Evolutionary conservation across 306 rosid genomes (phyloP), one percentile per base, ranked within the genome.

Genomic region (Astragalus glycyphyllos): DNA sequence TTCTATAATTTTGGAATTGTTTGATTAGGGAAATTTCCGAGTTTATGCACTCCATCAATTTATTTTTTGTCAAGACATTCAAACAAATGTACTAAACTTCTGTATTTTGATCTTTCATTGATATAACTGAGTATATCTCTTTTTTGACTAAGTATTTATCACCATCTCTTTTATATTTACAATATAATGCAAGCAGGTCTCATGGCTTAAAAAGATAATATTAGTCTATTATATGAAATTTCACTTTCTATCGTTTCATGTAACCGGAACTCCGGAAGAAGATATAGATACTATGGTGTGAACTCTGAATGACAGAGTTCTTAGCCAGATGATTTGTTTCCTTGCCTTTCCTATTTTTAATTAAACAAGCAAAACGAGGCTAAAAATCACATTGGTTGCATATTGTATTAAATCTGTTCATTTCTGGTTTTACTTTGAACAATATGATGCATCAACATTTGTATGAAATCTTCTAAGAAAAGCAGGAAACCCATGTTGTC

Each of bases 11-110:
- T 72, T 49, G 49, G 31, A 44, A 40, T 31, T 61, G 54, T 23
- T 34, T 75, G 44, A 47, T 37, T 44, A 58, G 32, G 46, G 54
- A 41, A 51, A 73, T 38, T 37, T 44, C 17, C 34, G 12, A 15
- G 35, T 58, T 58, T 42, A 29, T 11, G 40, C 14, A 31, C 74
- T 57, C 58, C 16, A 32, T 37, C 68, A 56, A 46, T 35, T 26
- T 26, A 46, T 8, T 54, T 65, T 45, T 75, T 71, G 61, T 75
- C 14, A 75, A 56, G 68, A 37, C 64, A 49, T 23, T 41, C 31
- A 41, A 42, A 26, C 48, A 26, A 44, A 26, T 40, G 12, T 74
- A 29, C 5, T 51, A 16, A 7, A 26, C 14, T 38, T 20, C 13
- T 68, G 75, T 42, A 56, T 55, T 53, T 55, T 56, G 56, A 64